phyloP scores from a whole-genome alignment of 306 rosid species.

The Cyclanthera cordifolia region DNA sequence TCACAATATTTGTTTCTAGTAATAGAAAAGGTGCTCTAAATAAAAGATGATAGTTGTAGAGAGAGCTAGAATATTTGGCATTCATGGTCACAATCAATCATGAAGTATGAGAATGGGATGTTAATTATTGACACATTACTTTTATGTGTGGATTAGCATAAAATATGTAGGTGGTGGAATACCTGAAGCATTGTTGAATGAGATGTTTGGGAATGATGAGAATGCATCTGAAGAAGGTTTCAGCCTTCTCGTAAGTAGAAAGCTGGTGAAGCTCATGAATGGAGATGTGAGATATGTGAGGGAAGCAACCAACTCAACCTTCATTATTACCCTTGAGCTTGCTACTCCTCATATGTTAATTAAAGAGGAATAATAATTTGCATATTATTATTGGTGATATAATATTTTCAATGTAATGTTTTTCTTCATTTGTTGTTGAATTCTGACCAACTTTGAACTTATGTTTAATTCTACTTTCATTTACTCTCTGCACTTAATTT shows the following conservation, averaged over 20 bases:
- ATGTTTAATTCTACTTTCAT: not conserved
- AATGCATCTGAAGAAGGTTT: constrained; percentile 62
- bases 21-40: too few species aligned
- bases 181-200: constrained; percentile 60
- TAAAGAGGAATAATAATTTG: not conserved
- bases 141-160: constrained; percentile 33
- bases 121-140: not conserved
- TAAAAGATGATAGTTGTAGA: not conserved
- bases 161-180: constrained; percentile 62
- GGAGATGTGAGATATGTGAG: constrained; percentile 72
- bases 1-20: too few species aligned
- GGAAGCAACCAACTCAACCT: constrained; percentile 59
- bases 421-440: not conserved
- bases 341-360: constrained; percentile 20
- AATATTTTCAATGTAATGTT: not conserved
- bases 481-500: not conserved
- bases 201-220: constrained; percentile 61
- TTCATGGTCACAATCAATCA: not conserved
- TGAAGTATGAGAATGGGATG: not conserved
- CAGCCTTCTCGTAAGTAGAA: constrained; percentile 67
- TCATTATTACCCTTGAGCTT: constrained; percentile 61
- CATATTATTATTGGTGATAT: not conserved
- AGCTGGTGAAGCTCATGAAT: constrained; percentile 71
- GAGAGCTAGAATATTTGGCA: not conserved
- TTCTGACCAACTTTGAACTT: not conserved